Evolutionary conservation across 2,329 filamentous ascomycete genomes (phyloP), one percentile per base, ranked within the genome.

Genomic region (Epichloe amarillans): DNA sequence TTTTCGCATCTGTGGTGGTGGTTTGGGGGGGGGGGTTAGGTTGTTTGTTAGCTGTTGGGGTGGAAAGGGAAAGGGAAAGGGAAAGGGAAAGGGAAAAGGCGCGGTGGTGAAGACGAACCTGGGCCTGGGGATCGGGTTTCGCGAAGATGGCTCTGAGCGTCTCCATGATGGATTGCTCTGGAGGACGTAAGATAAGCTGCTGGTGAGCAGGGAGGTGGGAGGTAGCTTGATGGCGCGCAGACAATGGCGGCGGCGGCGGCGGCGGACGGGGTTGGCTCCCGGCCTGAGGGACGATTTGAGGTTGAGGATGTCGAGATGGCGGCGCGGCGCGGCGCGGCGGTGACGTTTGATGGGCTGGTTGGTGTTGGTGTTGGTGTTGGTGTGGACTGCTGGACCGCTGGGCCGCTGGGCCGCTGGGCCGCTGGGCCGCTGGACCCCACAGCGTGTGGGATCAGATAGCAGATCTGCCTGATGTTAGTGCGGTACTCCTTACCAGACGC

Each of bases 51-150:
- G 35, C 23, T 23, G 26, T 14, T 37, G 50, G 35, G 36, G 56
- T 46, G 52, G 35, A 42, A 47, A 50, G 50, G 26, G n/a, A n/a
- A n/a, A n/a, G n/a, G n/a, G 53, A 46, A 30, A 33, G 23, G 5
- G 33, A 35, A 38, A 11, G 48, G 43, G 35, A 49, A 5, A 7
- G 10, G 5, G 38, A 39, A 42, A 74, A 26, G 26, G 26, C 26
- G 26, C 26, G 2, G 26, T 26, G 26, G 26, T 26, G 7, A 26
- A 58, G 73, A 95, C 40, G 38, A 49, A 49, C 91, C 77, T 98
- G 91, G 56, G 85, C 86, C 68, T 94, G 86, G 43, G 93, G 93
- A 64, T 95, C 90, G 38, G 93, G 91, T 69, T 88, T 91, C 68
- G 83, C 88, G 70, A 97, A 91, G 62, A 96, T 82, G 53, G 84